Evolutionary conservation across 176 grass and related monocot species (phyloP), one percentile per base, ranked within the genome.

Genomic region (Calamus simplicifolius): DNA sequence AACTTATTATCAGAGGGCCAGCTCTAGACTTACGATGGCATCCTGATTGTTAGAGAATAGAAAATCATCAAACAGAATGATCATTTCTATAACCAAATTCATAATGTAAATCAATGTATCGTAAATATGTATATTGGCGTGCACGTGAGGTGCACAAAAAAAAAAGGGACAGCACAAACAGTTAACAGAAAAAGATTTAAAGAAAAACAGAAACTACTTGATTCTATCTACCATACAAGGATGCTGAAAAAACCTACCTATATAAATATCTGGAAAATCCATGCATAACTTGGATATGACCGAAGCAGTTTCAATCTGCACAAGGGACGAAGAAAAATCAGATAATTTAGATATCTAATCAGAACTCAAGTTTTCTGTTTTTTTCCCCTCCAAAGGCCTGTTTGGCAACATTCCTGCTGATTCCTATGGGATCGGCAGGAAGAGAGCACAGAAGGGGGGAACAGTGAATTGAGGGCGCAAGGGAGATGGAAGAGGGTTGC

Each of bases 251-350:
- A 43, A 43, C 57, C 53, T 85, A 98, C 93, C 93, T 80, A 88
- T 92, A 70, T 83, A 82, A 74, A 98, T 63, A 73, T 98, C 93
- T 54, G 87, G 82, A 80, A 98, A 98, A 68, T 88, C 84, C 49
- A 88, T 74, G 73, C 75, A 75, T 52, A 98, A 28, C 63, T 98
- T 81, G 73, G 81, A 80, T 70, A 98, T 65, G 48, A 82, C 76
- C 0, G 80, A 58, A 21, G 84, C 84, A 80, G 78, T 81, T 75
- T 88, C 82, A 71, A 78, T 81, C 93, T 98, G 81, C 59, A 62
- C 14, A 53, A 43, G 16, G 56, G 55, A 66, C 12, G 83, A 66
- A 19, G 52, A 25, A 55, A 19, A 19, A 58, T 72, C 2, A 28
- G 48, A 69, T 12, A 18, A 49, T 27, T 28, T 31, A 51, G 61